A percentile compares a stretch with the other conserved stretches of the same genome.
phyloP scores from a whole-genome alignment of 164 flowering plant species.

The Tinospora cordifolia region DNA sequence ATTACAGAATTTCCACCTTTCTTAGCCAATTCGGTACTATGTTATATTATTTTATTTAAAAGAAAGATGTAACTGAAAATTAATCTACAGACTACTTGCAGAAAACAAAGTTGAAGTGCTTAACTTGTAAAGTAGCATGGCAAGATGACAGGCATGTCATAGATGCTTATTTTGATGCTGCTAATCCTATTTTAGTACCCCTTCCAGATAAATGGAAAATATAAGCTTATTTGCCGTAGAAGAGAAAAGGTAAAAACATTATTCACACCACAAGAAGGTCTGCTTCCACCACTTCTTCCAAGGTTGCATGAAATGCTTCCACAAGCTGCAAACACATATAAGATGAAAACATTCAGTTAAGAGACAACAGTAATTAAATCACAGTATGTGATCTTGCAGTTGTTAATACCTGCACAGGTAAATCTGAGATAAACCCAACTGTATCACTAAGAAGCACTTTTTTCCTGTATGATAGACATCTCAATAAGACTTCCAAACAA shows the following conservation, averaged over 20 bases:
- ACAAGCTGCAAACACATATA: constrained; percentile 48
- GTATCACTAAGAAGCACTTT: constrained; percentile 92
- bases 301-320: constrained; percentile 94
- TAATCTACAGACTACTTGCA: too few relatives aligned
- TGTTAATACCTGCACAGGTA: constrained; percentile 79
- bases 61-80: not conserved
- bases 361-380: not conserved
- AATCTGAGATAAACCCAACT: constrained; percentile 93
- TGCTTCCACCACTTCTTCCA: constrained; percentile 97
- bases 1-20: not conserved
- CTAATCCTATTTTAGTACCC: too few relatives aligned
- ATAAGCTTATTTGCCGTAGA: not conserved
- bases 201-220: not conserved
- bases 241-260: not conserved
- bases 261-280: constrained; percentile 85
- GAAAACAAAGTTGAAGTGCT: too few relatives aligned
- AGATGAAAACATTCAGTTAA: not conserved
- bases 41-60: not conserved
- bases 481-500: constrained; percentile 4
- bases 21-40: not conserved
- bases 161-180: too few relatives aligned
- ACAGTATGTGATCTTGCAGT: not conserved
- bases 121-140: too few relatives aligned
- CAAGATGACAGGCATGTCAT: too few relatives aligned
- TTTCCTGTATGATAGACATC: constrained; percentile 43